A percentile compares a stretch with the other conserved stretches of the same genome.
These are phyloP conservation scores for Polychaeton citri DNA, from an alignment of 2,329 filamentous ascomycete species.

Conservation along the genomic window DNA sequence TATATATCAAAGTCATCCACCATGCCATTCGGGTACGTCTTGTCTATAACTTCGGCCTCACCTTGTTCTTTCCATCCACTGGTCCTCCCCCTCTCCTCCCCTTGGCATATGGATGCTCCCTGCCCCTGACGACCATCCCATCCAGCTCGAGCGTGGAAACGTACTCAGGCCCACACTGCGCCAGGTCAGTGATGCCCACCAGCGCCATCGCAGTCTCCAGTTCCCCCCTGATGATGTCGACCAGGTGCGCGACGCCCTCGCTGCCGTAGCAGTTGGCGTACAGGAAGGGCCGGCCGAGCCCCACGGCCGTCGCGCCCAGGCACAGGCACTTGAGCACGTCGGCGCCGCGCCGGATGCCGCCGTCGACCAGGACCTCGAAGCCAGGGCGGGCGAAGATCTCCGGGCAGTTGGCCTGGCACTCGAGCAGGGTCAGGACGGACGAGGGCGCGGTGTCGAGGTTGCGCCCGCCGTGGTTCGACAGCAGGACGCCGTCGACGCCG, in stretches of 20 bases:
- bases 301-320: constrained; percentile 49
- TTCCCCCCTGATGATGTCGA: constrained; percentile 34
- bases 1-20: no score
- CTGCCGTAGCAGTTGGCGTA: constrained; percentile 49
- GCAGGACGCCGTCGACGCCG: constrained; percentile 32
- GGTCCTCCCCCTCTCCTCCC: constrained; percentile 11
- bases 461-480: constrained; percentile 40
- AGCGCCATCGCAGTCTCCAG: constrained; percentile 52
- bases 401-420: constrained; percentile 49
- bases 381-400: constrained; percentile 44
- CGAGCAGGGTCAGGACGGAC: constrained; percentile 46
- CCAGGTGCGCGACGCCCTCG: constrained; percentile 36
- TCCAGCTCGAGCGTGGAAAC: constrained; percentile 40
- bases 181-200: constrained; percentile 47
- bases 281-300: constrained; percentile 48
- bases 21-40: no score
- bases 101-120: constrained; percentile 12
- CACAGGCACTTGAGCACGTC: constrained; percentile 57
- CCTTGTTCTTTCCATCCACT: not conserved
- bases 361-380: constrained; percentile 53
- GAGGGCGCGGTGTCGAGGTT: constrained; percentile 40
- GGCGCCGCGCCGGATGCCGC: constrained; percentile 50
- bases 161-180: constrained; percentile 46
- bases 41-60: constrained; percentile 3
- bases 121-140: constrained; percentile 29